A percentile compares a stretch with the other conserved stretches of the same genome.
Evolutionary conservation across 768 basidiomycete genomes (phyloP).

Genomic region (Russula abietina): DNA sequence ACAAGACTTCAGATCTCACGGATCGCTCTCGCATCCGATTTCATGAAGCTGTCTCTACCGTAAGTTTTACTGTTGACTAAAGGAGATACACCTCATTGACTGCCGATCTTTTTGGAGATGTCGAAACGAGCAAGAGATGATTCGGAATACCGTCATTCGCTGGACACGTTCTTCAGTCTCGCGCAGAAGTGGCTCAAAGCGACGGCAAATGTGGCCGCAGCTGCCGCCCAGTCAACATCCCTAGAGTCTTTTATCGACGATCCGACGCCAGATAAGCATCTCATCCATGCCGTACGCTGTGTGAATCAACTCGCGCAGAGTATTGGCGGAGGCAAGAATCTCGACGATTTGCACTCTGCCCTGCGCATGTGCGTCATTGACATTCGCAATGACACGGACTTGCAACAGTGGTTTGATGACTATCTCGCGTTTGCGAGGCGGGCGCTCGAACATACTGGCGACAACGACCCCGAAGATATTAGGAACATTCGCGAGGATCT

Average conservation of each 20-base stretch:
- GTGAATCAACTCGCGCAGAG: conserved; percentile 45
- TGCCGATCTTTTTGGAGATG: conserved; percentile 36
- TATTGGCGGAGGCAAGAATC: conserved; percentile 42
- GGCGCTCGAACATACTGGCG: conserved; percentile 47
- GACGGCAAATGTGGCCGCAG: conserved; percentile 45
- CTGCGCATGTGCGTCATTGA: conserved; percentile 42
- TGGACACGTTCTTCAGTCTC: conserved; percentile 52
- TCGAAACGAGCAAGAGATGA: conserved; percentile 61
- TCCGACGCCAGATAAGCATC: conserved; percentile 56
- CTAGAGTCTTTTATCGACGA: conserved; percentile 56
- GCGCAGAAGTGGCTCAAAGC: conserved; percentile 52
- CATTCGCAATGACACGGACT: conserved; percentile 46
- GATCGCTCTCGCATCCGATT: conserved; percentile 41
- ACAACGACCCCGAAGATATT: conserved; percentile 46
- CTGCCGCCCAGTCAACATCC: conserved; percentile 39
- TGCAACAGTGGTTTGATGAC: conserved; percentile 51
- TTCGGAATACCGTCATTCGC: conserved; percentile 48
- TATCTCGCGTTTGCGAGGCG: conserved; percentile 43
- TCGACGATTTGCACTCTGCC: conserved; percentile 43
- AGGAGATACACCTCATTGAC: neutral
- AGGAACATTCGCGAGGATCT: conserved; percentile 40
- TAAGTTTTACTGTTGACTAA: conserved; percentile 25
- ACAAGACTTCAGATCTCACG: conserved; percentile 39
- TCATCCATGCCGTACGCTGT: conserved; percentile 44
- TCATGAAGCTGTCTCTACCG: conserved; percentile 49